Conservation (phyloP, 345 rosid species). For the Carallia pectinifolia region DNA sequence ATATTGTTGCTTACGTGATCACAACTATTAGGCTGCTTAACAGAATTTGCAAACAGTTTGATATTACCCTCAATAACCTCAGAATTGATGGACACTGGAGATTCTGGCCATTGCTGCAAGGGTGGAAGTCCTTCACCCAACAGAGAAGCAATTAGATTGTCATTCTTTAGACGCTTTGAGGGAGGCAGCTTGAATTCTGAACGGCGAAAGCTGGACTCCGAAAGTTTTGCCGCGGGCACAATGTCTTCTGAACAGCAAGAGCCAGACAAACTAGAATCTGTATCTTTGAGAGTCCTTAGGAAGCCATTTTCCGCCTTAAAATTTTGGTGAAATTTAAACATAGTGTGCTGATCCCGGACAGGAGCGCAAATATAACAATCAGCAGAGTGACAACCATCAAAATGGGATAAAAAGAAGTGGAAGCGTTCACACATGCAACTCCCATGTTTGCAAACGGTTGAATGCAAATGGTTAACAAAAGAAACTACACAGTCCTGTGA, state of each 20-base stretch:
- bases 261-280: slow-evolving; percentile 6
- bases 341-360: slow-evolving; percentile 10
- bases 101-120: slow-evolving; percentile 33
- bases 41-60: neutral
- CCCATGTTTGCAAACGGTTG: slow-evolving; percentile 19
- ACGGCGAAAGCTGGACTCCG: neutral
- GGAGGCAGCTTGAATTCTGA: slow-evolving; percentile 13
- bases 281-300: slow-evolving; percentile 1
- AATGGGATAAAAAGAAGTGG: slow-evolving; percentile 23
- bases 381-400: slow-evolving; percentile 23
- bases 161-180: slow-evolving; percentile 21
- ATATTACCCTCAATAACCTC: slow-evolving; percentile 21
- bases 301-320: neutral
- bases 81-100: slow-evolving; percentile 32
- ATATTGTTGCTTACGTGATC: neutral
- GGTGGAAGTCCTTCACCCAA: slow-evolving; percentile 28
- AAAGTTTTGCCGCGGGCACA: slow-evolving; percentile 15
- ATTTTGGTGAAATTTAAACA: slow-evolving; percentile 3
- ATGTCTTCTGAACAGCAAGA: slow-evolving; percentile 22
- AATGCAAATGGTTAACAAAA: slow-evolving; percentile 32
- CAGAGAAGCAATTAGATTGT: slow-evolving; percentile 14
- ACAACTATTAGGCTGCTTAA: neutral
- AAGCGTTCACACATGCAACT: slow-evolving; percentile 24
- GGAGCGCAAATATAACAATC: slow-evolving; percentile 27
- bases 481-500: slow-evolving; percentile 16